phyloP scores from a whole-genome alignment of 106 monocot species.

The Dendrobium nobile region DNA sequence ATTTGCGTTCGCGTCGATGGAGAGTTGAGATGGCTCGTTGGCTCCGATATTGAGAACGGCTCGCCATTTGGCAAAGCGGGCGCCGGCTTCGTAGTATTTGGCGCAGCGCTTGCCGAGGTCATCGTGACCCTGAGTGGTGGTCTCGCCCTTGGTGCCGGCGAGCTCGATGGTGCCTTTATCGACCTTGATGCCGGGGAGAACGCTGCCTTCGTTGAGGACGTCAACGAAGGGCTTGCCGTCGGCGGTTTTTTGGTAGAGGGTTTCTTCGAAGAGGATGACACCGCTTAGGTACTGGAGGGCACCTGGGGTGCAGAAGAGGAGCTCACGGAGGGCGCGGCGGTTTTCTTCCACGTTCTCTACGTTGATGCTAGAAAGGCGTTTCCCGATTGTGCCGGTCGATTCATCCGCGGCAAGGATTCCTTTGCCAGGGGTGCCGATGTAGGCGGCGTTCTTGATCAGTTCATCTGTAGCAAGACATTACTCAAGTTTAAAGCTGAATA shows the following conservation, averaged over 20 bases:
- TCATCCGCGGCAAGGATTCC: slow-evolving; percentile 64
- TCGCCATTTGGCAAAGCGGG: slow-evolving; percentile 50
- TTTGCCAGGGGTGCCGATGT: slow-evolving; percentile 61
- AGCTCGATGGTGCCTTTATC: slow-evolving; percentile 40
- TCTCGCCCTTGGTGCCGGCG: slow-evolving; percentile 33
- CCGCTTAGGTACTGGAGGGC: slow-evolving; percentile 45
- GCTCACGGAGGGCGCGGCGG: slow-evolving; percentile 37
- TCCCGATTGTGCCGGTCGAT: slow-evolving; percentile 56
- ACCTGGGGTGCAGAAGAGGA: slow-evolving; percentile 53
- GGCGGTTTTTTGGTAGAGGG: slow-evolving; percentile 46
- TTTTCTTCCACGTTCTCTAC: slow-evolving; percentile 44
- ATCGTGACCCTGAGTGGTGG: slow-evolving; percentile 45
- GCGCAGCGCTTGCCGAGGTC: slow-evolving; percentile 45
- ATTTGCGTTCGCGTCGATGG: slow-evolving; percentile 29
- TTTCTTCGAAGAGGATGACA: slow-evolving; percentile 55
- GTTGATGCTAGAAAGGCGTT: slow-evolving; percentile 42
- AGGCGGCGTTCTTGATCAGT: slow-evolving; percentile 47
- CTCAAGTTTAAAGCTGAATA: no score
- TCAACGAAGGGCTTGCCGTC: slow-evolving; percentile 44
- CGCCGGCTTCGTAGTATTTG: slow-evolving; percentile 46
- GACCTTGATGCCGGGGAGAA: slow-evolving; percentile 44
- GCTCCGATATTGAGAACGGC: slow-evolving; percentile 41
- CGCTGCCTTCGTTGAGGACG: slow-evolving; percentile 34
- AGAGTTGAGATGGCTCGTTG: slow-evolving; percentile 35
- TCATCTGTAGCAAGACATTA: slow-evolving; percentile 28